A percentile compares a stretch with the other conserved stretches of the same genome.
Conservation (phyloP, 2,329 filamentous ascomycete species). For the Monosporascus ibericus region DNA sequence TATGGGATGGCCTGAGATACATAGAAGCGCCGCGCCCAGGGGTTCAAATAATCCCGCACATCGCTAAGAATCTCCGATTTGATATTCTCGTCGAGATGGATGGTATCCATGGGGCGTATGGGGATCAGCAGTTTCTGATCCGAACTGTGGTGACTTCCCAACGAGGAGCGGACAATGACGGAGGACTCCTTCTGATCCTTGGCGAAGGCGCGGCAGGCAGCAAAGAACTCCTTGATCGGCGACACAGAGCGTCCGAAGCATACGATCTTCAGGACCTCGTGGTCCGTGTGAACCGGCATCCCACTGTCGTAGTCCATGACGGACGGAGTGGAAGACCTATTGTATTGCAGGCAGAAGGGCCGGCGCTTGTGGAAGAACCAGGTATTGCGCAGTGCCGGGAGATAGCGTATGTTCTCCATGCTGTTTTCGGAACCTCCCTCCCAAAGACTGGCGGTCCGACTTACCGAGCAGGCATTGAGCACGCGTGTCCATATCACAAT, state of each 20-base stretch:
- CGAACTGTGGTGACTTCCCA: background rate
- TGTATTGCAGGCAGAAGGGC: background rate
- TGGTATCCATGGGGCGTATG: constrained; percentile 2
- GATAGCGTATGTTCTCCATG: background rate
- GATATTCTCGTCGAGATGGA: background rate
- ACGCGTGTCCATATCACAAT: background rate
- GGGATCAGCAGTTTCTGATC: constrained; percentile 1
- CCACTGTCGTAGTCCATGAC: background rate
- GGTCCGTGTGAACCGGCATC: background rate
- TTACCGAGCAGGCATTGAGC: background rate
- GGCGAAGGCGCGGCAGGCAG: background rate
- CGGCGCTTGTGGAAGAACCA: background rate
- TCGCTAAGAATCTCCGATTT: constrained; percentile 1
- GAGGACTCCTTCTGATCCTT: background rate
- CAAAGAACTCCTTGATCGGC: background rate
- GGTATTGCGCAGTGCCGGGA: background rate
- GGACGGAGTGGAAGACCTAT: background rate
- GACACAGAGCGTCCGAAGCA: background rate
- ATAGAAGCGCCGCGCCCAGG: constrained; percentile 1
- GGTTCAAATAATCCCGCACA: constrained; percentile 1
- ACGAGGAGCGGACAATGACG: background rate
- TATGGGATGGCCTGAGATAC: constrained; percentile 1
- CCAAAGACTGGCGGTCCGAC: background rate
- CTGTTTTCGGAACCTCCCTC: background rate
- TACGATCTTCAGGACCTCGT: background rate